phyloP scores from a whole-genome alignment of 257 asterid genomes.

The Solanum arcanum region DNA sequence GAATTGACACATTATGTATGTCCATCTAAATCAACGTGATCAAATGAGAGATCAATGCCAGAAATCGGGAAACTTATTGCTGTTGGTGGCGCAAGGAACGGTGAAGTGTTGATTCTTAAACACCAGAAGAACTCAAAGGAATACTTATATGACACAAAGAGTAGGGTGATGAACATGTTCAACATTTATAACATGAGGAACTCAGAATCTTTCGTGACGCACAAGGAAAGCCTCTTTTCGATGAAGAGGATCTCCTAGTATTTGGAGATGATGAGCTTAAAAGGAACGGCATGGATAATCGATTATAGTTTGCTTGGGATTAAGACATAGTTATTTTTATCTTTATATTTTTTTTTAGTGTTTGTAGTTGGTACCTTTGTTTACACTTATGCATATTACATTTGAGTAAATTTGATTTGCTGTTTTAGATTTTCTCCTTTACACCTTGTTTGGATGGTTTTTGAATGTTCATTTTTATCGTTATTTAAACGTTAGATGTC shows the following conservation, averaged over 20 bases:
- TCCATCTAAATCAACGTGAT: background rate
- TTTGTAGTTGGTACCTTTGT: background rate
- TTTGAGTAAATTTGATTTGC: background rate
- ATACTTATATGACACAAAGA: background rate
- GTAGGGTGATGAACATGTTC: background rate
- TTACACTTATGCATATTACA: background rate
- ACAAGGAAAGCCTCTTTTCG: background rate
- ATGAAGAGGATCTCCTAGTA: background rate
- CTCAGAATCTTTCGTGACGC: background rate
- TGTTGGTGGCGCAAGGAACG: background rate
- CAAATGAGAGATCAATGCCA: background rate
- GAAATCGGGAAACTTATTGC: background rate
- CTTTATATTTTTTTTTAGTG: background rate
- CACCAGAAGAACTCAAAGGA: background rate
- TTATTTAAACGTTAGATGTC: no score
- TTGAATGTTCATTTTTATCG: no score
- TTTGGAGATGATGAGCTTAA: background rate
- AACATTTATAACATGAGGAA: background rate
- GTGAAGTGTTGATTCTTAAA: background rate
- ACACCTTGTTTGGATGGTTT: no score
- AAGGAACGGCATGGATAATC: background rate
- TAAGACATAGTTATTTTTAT: background rate
- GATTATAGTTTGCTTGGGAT: background rate
- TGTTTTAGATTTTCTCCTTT: background rate
- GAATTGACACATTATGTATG: background rate